phyloP scores from a whole-genome alignment of 2,329 filamentous ascomycete genomes.

The Aspergillus niger region DNA sequence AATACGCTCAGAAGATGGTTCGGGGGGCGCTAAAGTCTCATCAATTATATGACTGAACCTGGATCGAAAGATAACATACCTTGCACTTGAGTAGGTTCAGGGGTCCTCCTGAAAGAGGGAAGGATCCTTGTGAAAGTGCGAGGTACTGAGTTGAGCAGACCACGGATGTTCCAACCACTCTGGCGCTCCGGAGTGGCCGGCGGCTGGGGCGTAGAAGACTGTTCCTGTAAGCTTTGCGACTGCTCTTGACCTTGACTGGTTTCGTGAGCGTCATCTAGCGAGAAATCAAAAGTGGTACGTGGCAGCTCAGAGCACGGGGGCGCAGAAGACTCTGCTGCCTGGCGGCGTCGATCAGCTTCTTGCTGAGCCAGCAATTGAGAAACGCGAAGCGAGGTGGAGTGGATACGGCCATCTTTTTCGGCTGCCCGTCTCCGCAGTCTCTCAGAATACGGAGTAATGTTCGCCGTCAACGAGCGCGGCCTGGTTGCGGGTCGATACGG shows the following conservation, averaged over 20 bases:
- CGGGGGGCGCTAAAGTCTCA: slow-evolving; percentile 9
- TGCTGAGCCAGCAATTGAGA: slow-evolving; percentile 35
- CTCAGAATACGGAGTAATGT: slow-evolving; percentile 30
- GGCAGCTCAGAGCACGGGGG: slow-evolving; percentile 13
- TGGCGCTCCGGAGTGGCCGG: slow-evolving; percentile 27
- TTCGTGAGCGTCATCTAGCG: slow-evolving; percentile 7
- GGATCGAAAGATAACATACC: slow-evolving; percentile 14
- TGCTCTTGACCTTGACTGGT: neutral
- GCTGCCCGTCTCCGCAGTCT: slow-evolving; percentile 32
- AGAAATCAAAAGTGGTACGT: slow-evolving; percentile 14
- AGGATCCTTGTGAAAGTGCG: slow-evolving; percentile 31
- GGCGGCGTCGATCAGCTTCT: slow-evolving; percentile 29
- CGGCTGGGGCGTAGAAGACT: slow-evolving; percentile 12
- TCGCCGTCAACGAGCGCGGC: slow-evolving; percentile 21
- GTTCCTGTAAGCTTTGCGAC: slow-evolving; percentile 3
- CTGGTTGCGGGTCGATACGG: slow-evolving; percentile 22
- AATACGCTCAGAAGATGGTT: slow-evolving; percentile 24
- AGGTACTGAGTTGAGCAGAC: slow-evolving; percentile 34
- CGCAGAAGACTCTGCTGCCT: slow-evolving; percentile 9
- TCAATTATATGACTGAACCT: slow-evolving; percentile 9
- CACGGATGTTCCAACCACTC: slow-evolving; percentile 32
- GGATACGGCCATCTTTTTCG: slow-evolving; percentile 35
- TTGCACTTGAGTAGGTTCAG: slow-evolving; percentile 16
- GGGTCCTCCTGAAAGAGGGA: slow-evolving; percentile 22
- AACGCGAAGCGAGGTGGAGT: slow-evolving; percentile 38